phyloP scores from a whole-genome alignment of 1,284 basidiomycete species.

The Moesziomyces parantarcticus region DNA sequence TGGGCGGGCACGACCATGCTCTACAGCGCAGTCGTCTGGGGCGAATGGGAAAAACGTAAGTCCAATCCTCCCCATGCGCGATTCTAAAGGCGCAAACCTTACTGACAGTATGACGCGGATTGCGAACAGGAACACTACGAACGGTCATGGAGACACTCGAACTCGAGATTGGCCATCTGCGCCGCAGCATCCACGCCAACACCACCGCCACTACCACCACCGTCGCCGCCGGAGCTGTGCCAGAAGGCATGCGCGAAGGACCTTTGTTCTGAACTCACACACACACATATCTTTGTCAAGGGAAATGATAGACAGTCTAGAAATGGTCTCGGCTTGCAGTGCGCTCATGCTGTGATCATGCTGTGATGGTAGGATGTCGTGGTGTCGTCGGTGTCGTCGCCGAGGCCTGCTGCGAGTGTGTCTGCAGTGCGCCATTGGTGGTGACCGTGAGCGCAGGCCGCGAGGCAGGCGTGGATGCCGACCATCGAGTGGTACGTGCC shows the following conservation, averaged over 20 bases:
- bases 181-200: constrained; percentile 2
- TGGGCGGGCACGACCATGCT: constrained; percentile 64
- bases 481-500: constrained; percentile 4
- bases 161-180: constrained; percentile 30
- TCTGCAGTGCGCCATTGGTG: not conserved
- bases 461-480: not conserved
- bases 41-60: constrained; percentile 65
- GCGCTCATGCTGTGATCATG: no score
- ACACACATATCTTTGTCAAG: not conserved
- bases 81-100: no score
- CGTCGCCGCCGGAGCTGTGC: not conserved
- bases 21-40: constrained; percentile 62
- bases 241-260: constrained; percentile 21
- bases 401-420: constrained; percentile 4
- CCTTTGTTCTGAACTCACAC: constrained; percentile 22
- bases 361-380: constrained; percentile 8
- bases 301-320: not conserved
- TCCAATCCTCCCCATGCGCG: no score
- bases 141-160: constrained; percentile 55
- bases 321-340: no score
- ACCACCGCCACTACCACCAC: not conserved
- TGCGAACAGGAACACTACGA: constrained; percentile 35
- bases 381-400: constrained; percentile 25
- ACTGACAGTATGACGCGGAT: no score
- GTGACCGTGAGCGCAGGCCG: not conserved